phyloP scores from a whole-genome alignment of 73 alveolate species.

The Paramecium pentaurelia region DNA sequence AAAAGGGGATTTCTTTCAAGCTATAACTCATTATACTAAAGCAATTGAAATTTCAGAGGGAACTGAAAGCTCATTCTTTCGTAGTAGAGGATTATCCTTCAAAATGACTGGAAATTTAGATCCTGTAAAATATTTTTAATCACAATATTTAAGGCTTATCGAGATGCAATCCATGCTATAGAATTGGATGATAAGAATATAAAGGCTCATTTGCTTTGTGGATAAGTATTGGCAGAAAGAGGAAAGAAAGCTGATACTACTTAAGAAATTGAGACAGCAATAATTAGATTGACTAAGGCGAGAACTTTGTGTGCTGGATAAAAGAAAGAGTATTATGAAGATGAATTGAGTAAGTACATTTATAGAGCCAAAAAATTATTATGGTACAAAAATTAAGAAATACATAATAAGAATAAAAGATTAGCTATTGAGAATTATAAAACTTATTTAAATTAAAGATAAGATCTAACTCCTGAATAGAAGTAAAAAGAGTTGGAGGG shows the following conservation, averaged over 20 bases:
- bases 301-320: constrained; percentile 25
- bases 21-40: not conserved
- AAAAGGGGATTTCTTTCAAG: not conserved
- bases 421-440: not conserved
- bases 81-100: not conserved
- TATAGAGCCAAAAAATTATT: constrained; percentile 40
- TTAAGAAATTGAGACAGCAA: not conserved
- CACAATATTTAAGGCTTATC: not conserved
- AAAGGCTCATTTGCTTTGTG: constrained; percentile 32
- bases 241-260: not conserved
- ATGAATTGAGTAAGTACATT: constrained; percentile 23
- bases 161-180: not conserved
- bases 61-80: not conserved
- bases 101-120: not conserved
- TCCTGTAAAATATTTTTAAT: not conserved
- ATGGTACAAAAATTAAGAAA: constrained; percentile 26
- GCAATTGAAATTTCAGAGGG: constrained; percentile 17
- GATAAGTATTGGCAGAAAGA: constrained; percentile 13
- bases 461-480: not conserved
- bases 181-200: constrained; percentile 40
- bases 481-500: not conserved
- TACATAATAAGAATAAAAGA: not conserved
- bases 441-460: not conserved
- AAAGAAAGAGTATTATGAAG: constrained; percentile 19
- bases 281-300: not conserved